Conservation (phyloP, 2,329 filamentous ascomycete genomes). For the Hysterium pulicare region DNA sequence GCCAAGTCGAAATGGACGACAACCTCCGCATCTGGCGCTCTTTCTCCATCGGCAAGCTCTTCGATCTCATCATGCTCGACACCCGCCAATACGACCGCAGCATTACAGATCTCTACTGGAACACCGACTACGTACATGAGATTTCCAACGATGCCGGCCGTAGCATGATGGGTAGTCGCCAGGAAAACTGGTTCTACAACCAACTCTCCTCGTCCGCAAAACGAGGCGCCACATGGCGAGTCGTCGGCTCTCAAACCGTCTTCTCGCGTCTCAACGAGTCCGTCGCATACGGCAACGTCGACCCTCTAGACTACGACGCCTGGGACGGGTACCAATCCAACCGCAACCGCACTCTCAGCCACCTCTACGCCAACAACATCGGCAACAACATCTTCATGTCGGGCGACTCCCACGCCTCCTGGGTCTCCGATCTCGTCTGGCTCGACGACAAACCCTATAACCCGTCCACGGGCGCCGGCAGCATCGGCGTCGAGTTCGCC, state of each 20-base stretch:
- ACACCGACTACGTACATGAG: conserved; percentile 58
- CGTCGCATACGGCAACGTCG: conserved; percentile 41
- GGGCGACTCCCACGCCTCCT: conserved; percentile 67
- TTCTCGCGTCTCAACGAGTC: conserved; percentile 59
- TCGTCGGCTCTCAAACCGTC: conserved; percentile 69
- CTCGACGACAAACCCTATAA: conserved; percentile 41
- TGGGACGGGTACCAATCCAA: conserved; percentile 69
- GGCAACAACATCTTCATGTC: conserved; percentile 70
- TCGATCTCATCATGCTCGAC: conserved; percentile 44
- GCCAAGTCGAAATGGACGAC: conserved; percentile 35
- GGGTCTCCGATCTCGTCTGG: conserved; percentile 49
- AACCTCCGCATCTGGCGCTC: conserved; percentile 41
- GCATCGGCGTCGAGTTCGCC: conserved; percentile 52
- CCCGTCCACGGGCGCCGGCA: conserved; percentile 36
- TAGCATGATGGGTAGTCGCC: conserved; percentile 66
- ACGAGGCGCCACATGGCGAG: conserved; percentile 66
- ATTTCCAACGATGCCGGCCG: conserved; percentile 67
- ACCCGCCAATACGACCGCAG: conserved; percentile 43
- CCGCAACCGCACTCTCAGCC: conserved; percentile 66
- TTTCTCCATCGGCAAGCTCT: conserved; percentile 41
- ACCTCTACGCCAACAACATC: conserved; percentile 65
- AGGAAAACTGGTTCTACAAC: conserved; percentile 64
- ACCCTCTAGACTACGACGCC: conserved; percentile 55
- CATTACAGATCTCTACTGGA: conserved; percentile 51
- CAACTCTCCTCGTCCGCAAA: conserved; percentile 55